phyloP scores from a whole-genome alignment of 2,329 filamentous ascomycete species.

The Trichoderma endophyticum region DNA sequence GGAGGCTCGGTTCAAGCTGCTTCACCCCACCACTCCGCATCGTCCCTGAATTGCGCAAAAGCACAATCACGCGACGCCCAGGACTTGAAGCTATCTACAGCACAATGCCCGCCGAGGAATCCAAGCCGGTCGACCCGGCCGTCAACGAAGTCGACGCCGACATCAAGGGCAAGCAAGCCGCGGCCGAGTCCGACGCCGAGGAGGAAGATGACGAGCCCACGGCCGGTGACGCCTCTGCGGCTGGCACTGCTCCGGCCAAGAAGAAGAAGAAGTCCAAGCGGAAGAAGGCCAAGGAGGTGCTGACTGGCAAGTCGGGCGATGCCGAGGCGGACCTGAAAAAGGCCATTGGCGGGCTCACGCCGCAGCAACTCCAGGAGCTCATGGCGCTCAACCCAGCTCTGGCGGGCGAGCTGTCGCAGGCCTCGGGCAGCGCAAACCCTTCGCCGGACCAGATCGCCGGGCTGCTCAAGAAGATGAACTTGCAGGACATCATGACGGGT shows the following conservation, averaged over 20 bases:
- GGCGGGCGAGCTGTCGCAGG: constrained; percentile 52
- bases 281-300: constrained; percentile 54
- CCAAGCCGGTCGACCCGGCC: constrained; percentile 57
- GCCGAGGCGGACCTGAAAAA: constrained; percentile 45
- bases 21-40: constrained; percentile 15
- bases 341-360: constrained; percentile 52
- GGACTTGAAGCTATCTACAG: neutral
- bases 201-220: constrained; percentile 45
- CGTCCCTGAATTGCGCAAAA: neutral
- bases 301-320: constrained; percentile 35
- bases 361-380: constrained; percentile 61
- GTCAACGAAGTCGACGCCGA: constrained; percentile 47
- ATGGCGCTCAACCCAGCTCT: constrained; percentile 71
- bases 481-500: constrained; percentile 71
- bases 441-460: constrained; percentile 46
- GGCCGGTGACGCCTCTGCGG: constrained; percentile 33
- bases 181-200: constrained; percentile 40
- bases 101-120: constrained; percentile 55
- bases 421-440: constrained; percentile 36
- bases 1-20: neutral
- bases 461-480: constrained; percentile 59
- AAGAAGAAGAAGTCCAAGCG: constrained; percentile 66
- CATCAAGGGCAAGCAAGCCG: constrained; percentile 45
- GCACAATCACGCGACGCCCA: constrained; percentile 1
- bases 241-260: constrained; percentile 30